Evolutionary conservation across 2,329 filamentous ascomycete genomes (phyloP), one percentile per base, ranked within the genome.

Genomic region (Hymenoscyphus salicellus): DNA sequence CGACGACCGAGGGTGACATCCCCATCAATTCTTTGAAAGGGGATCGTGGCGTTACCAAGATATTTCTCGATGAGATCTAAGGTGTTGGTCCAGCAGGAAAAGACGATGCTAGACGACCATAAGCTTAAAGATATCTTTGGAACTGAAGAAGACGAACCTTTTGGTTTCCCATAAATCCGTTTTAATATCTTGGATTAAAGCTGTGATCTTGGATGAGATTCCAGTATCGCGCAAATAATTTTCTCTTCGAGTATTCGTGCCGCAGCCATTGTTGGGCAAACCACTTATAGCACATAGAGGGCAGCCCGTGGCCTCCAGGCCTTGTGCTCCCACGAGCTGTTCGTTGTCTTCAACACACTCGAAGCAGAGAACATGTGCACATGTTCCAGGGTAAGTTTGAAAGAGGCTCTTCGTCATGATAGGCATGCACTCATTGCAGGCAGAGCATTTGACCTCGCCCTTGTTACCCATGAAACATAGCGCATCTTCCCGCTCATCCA

Each of bases 91-190:
- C 68, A 69, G 33, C 66, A 65, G 8, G 68, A 68, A 28, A 69
- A 66, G 38, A 70, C 58, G 6, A 70, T 69, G 49, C 67, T 69
- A 81, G 46, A 82, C 43, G 82, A 76, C 36, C 43, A 23, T 46
- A 46, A 46, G 43, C n/a, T 17, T 20, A 20, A 81, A 80, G 55
- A 79, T 82, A 8, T 17, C 20, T 26, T 28, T n/a, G 52, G 14
- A 26, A 30, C 32, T 32, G 1, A 32, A 17, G 8, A 26, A 17
- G 16, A 56, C 28, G 1, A 7, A 56, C 52, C 52, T 56, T 56
- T 56, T 56, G 11, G 14, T 33, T 30, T 56, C 52, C 26, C 26
- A 30, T 17, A 33, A 33, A 32, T 6, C 30, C 5, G 14, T 7
- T n/a, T 56, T 14, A 20, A 56, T 56, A 16, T 56, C 52, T 56